These are phyloP conservation scores for Vitis rupestris DNA, from an alignment of 164 flowering plant species.

Conservation along the genomic window DNA sequence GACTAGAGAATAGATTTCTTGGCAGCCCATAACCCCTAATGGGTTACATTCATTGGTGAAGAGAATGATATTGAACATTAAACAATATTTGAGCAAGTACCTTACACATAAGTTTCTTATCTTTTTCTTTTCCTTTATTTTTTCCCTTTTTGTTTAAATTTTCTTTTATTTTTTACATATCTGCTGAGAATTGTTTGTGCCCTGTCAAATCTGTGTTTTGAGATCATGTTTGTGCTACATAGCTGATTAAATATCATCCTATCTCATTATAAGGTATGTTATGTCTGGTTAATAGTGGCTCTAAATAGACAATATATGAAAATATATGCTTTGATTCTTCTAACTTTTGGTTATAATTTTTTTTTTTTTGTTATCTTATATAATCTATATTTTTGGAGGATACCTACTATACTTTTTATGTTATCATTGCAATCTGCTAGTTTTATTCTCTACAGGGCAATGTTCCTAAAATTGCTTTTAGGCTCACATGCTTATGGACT, in stretches of 20 bases:
- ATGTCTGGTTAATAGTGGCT: neutral
- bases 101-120: too few species aligned
- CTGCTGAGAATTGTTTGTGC: neutral
- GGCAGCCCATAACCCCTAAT: too few species aligned
- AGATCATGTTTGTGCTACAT: neutral
- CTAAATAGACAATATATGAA: neutral
- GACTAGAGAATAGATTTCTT: too few species aligned
- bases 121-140: too few species aligned
- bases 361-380: too few species aligned
- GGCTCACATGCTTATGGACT: slow-evolving; percentile 54
- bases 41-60: too few species aligned
- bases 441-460: neutral
- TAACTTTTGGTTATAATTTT: neutral
- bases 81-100: too few species aligned
- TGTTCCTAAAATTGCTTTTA: slow-evolving; percentile 6
- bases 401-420: neutral
- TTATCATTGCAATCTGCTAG: neutral
- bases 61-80: too few species aligned
- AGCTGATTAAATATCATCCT: slow-evolving; percentile 3
- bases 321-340: too few species aligned
- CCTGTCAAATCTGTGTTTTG: neutral
- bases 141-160: too few species aligned
- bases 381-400: too few species aligned
- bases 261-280: neutral
- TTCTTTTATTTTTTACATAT: too few species aligned